phyloP scores from a whole-genome alignment of 495 filamentous ascomycete genomes.

The Letharia lupina region DNA sequence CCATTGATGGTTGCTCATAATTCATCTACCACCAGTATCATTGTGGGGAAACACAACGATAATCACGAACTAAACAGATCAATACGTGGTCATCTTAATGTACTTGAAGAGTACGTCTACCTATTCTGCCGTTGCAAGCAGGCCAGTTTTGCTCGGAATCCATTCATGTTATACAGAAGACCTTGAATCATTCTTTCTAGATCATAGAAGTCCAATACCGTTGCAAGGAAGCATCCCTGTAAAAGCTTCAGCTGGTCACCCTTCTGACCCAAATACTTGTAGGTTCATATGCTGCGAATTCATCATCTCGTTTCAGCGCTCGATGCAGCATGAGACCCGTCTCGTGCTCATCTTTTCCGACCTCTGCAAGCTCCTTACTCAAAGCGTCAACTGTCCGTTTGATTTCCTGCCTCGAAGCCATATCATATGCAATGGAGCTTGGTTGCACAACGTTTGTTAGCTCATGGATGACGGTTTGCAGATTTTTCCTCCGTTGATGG shows the following conservation, averaged over 20 bases:
- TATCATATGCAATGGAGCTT: constrained; percentile 49
- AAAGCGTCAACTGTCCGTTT: constrained; percentile 64
- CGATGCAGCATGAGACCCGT: constrained; percentile 73
- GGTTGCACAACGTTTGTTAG: constrained; percentile 56
- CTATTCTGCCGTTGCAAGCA: not conserved
- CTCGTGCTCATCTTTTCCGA: constrained; percentile 76
- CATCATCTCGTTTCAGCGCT: constrained; percentile 67
- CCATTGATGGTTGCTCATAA: not conserved
- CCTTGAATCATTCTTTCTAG: not conserved
- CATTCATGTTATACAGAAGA: not conserved
- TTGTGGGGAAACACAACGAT: not conserved
- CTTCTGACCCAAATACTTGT: constrained; percentile 77
- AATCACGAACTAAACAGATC: not conserved
- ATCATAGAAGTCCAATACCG: not conserved
- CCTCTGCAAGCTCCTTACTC: constrained; percentile 66
- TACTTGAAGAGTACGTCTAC: constrained; percentile 1
- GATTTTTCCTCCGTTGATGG: constrained; percentile 55
- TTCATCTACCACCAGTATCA: not conserved
- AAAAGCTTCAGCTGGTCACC: constrained; percentile 37
- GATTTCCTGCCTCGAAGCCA: constrained; percentile 53
- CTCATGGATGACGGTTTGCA: constrained; percentile 62
- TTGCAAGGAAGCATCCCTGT: not conserved
- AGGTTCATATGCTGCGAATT: constrained; percentile 53
- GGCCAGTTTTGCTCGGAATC: not conserved
- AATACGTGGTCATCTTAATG: not conserved